Percentiles rank a stretch among this genome's conserved stretches.
These are phyloP conservation scores for Hypoxylon sp. DNA, from an alignment of 2,329 filamentous ascomycete species.

Conservation along the genomic window DNA sequence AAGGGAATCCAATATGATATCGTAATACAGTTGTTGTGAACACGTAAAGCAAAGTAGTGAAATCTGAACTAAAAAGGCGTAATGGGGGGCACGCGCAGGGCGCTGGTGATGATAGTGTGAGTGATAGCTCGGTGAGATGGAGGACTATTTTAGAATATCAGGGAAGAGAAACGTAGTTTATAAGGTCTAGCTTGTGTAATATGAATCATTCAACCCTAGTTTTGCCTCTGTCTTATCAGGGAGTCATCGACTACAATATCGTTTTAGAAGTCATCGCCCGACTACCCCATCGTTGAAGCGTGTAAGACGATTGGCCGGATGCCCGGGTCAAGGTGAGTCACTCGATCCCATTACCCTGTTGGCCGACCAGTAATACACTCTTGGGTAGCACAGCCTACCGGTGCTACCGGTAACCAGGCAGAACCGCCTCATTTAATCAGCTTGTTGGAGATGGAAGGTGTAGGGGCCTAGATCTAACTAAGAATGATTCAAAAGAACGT, in stretches of 20 bases:
- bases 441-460: not conserved
- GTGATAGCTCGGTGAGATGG: slow-evolving; percentile 30
- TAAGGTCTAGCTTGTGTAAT: slow-evolving; percentile 21
- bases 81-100: slow-evolving; percentile 38
- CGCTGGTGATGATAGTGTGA: slow-evolving; percentile 27
- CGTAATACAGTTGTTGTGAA: slow-evolving; percentile 16
- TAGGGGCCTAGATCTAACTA: slow-evolving; percentile 25
- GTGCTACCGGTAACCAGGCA: slow-evolving; percentile 6
- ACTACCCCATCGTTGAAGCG: slow-evolving; percentile 20
- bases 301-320: slow-evolving; percentile 46
- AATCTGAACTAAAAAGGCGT: slow-evolving; percentile 30
- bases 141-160: slow-evolving; percentile 24
- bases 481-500: slow-evolving; percentile 11
- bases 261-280: slow-evolving; percentile 28
- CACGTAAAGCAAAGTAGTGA: slow-evolving; percentile 31
- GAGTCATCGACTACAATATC: slow-evolving; percentile 35
- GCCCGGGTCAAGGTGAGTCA: slow-evolving; percentile 36
- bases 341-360: slow-evolving; percentile 29
- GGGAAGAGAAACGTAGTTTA: slow-evolving; percentile 33
- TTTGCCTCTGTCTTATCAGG: slow-evolving; percentile 3
- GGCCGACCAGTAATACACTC: slow-evolving; percentile 33
- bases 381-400: slow-evolving; percentile 34
- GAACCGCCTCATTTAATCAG: slow-evolving; percentile 17
- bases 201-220: slow-evolving; percentile 35
- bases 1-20: slow-evolving; percentile 15